phyloP scores from a whole-genome alignment of 257 asterid species.

The Nicotiana undulata region DNA sequence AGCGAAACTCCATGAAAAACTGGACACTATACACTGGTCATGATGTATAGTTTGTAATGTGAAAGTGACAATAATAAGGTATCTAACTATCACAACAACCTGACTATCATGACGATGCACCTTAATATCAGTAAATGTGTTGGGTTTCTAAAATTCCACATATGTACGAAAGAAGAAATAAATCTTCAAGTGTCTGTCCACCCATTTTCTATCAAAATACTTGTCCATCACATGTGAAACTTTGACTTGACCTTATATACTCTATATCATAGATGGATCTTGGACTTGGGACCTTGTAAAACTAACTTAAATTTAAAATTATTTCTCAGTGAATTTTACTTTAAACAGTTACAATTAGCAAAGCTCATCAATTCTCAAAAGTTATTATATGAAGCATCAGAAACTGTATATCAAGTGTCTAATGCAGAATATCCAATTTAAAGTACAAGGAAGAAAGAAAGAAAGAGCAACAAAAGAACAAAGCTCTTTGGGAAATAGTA shows the following conservation, averaged over 20 bases:
- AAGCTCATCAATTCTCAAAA: neutral
- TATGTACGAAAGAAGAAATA: neutral
- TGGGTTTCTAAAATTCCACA: neutral
- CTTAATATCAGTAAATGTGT: neutral
- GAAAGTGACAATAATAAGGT: neutral
- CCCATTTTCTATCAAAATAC: neutral
- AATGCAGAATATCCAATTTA: neutral
- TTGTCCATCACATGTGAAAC: neutral
- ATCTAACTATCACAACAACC: conserved; percentile 1
- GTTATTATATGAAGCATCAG: neutral
- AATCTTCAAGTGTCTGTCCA: neutral
- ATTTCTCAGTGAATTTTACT: neutral
- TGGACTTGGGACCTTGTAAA: neutral
- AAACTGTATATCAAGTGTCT: neutral
- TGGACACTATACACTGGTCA: neutral
- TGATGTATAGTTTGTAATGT: neutral
- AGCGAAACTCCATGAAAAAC: neutral
- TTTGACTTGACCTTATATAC: neutral
- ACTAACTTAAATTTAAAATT: neutral
- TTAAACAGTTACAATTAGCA: neutral
- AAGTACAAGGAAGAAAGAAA: conserved; percentile 8
- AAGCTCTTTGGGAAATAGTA: conserved; percentile 28
- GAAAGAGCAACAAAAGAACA: neutral
- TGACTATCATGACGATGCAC: neutral
- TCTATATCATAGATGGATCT: neutral